Conservation (phyloP, 2,329 filamentous ascomycete species). For the Fusarium liriodendri region DNA sequence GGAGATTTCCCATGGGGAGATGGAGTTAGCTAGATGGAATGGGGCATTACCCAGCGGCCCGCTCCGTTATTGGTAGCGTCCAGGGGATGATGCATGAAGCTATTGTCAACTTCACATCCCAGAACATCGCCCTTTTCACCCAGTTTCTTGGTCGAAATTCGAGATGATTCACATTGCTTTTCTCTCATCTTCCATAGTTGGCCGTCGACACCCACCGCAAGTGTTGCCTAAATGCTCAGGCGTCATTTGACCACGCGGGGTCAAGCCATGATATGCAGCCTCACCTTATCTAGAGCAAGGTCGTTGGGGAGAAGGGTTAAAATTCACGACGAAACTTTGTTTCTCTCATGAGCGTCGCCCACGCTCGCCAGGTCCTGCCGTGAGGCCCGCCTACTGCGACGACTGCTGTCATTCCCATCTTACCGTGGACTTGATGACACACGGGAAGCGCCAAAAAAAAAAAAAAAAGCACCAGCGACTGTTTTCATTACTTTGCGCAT, state of each 20-base stretch:
- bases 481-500: too few relatives aligned
- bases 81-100: not conserved
- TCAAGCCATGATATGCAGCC: not conserved
- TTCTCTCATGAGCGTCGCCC: not conserved
- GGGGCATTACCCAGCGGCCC: not conserved
- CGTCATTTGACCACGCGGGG: not conserved
- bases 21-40: not conserved
- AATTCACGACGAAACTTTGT: not conserved
- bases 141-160: not conserved
- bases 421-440: too few relatives aligned
- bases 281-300: not conserved
- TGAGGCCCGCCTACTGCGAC: not conserved
- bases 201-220: not conserved
- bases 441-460: too few relatives aligned
- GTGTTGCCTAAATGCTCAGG: not conserved
- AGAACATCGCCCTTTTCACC: not conserved
- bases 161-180: not conserved
- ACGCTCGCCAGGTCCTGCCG: not conserved
- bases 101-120: not conserved
- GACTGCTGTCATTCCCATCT: not conserved
- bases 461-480: too few relatives aligned
- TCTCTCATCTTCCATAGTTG: not conserved
- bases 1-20: not conserved
- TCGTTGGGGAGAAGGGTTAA: not conserved
- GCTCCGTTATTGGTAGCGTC: not conserved